Percentiles rank a stretch among this genome's conserved stretches.
Conservation (phyloP, 345 rosid species). For the Anacardium occidentale region DNA sequence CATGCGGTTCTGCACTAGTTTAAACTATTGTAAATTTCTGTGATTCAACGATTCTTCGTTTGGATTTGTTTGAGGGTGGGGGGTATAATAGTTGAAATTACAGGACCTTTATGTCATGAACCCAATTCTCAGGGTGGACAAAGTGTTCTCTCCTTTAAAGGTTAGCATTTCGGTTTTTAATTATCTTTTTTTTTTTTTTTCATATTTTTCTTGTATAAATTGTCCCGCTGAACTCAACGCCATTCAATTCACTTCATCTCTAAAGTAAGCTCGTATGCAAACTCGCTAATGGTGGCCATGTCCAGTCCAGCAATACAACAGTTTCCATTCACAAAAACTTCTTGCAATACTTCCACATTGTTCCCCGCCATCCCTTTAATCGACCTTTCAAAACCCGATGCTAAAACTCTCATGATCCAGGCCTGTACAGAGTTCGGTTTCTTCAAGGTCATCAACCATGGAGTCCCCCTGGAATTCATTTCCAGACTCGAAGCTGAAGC, state of each 20-base stretch:
- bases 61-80: too few species aligned
- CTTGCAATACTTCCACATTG: constrained; percentile 11
- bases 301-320: constrained; percentile 28
- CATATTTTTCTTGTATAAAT: constrained; percentile 11
- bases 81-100: too few species aligned
- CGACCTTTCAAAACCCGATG: constrained; percentile 41
- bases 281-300: constrained; percentile 18
- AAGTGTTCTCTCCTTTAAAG: too few species aligned
- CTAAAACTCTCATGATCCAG: constrained; percentile 37
- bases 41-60: too few species aligned
- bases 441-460: constrained; percentile 82
- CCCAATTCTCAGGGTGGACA: too few species aligned
- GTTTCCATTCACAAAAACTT: constrained; percentile 11
- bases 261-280: not conserved
- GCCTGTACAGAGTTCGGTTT: constrained; percentile 71
- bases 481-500: constrained; percentile 54
- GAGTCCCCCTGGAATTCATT: constrained; percentile 52
- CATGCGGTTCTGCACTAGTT: too few species aligned
- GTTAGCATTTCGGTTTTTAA: too few species aligned
- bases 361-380: constrained; percentile 39
- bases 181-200: too few species aligned
- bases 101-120: too few species aligned
- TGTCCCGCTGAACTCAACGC: not conserved
- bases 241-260: constrained; percentile 4
- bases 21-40: too few species aligned